Conservation (phyloP, 2,329 filamentous ascomycete genomes). For the Leptographium procerum region DNA sequence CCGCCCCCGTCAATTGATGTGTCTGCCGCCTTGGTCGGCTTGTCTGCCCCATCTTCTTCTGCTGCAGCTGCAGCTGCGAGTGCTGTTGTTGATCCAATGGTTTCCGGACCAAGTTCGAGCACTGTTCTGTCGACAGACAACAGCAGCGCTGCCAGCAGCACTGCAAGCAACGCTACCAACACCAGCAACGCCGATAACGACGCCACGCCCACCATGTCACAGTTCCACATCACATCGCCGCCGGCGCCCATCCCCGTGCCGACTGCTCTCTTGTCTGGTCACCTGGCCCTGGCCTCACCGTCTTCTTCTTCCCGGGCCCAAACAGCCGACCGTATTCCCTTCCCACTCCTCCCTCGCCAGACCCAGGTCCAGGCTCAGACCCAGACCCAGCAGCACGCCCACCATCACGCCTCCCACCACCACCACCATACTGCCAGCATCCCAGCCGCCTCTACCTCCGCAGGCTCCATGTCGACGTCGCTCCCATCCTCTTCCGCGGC, state of each 20-base stretch:
- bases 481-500: background rate
- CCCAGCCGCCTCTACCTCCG: background rate
- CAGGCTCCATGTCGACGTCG: background rate
- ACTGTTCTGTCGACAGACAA: background rate
- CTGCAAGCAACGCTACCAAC: background rate
- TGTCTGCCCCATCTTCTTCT: conserved; percentile 23
- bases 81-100: conserved; percentile 18
- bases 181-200: conserved; percentile 29
- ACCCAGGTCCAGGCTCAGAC: too few relatives aligned
- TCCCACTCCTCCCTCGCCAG: conserved; percentile 3
- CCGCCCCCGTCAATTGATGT: conserved; percentile 80
- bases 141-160: background rate
- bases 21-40: conserved; percentile 40
- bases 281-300: background rate
- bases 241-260: conserved; percentile 40
- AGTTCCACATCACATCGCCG: conserved; percentile 57
- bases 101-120: background rate
- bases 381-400: conserved; percentile 15
- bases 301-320: background rate
- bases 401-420: conserved; percentile 31
- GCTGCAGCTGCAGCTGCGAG: too few relatives aligned
- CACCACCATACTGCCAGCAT: conserved; percentile 12
- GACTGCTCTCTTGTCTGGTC: background rate
- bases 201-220: conserved; percentile 46
- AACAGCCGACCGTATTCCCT: background rate